Conservation (phyloP, 805 yeast species). For the Cyberlindnera bimundalis region DNA sequence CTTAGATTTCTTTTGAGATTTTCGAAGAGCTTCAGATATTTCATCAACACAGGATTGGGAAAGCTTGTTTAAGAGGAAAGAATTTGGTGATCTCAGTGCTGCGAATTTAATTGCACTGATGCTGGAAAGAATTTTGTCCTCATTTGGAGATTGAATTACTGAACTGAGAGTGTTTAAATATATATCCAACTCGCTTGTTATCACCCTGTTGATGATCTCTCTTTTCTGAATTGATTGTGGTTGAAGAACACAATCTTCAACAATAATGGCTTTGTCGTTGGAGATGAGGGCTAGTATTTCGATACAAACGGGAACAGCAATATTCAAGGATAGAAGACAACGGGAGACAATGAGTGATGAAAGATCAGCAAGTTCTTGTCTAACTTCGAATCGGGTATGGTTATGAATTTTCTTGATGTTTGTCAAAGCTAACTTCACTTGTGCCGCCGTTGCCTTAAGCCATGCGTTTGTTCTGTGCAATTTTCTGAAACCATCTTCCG, state of each 20-base stretch:
- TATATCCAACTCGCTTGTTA: conserved; percentile 17
- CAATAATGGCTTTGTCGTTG: conserved; percentile 16
- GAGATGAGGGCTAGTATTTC: conserved; percentile 32
- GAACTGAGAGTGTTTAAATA: conserved; percentile 20
- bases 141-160: conserved; percentile 26
- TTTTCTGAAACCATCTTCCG: conserved; percentile 21
- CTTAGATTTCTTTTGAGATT: conserved; percentile 13
- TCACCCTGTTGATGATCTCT: conserved; percentile 12
- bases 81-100: conserved; percentile 8
- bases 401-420: conserved; percentile 23
- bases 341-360: conserved; percentile 29
- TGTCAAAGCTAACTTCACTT: conserved; percentile 43
- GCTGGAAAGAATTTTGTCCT: conserved; percentile 19
- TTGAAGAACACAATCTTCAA: conserved; percentile 4
- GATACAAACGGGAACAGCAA: conserved; percentile 35
- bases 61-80: conserved; percentile 17
- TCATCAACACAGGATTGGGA: conserved; percentile 19
- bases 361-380: conserved; percentile 30
- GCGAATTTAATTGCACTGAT: conserved; percentile 22
- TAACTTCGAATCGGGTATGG: conserved; percentile 34
- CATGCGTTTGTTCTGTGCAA: conserved; percentile 46
- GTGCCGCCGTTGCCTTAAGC: conserved; percentile 51
- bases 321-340: conserved; percentile 35
- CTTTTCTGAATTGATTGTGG: conserved; percentile 14
- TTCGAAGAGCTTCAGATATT: conserved; percentile 19